Evolutionary conservation across 352 stramenopile species (phyloP), one percentile per base, ranked within the genome.

Genomic region (Pythium aquatile): DNA sequence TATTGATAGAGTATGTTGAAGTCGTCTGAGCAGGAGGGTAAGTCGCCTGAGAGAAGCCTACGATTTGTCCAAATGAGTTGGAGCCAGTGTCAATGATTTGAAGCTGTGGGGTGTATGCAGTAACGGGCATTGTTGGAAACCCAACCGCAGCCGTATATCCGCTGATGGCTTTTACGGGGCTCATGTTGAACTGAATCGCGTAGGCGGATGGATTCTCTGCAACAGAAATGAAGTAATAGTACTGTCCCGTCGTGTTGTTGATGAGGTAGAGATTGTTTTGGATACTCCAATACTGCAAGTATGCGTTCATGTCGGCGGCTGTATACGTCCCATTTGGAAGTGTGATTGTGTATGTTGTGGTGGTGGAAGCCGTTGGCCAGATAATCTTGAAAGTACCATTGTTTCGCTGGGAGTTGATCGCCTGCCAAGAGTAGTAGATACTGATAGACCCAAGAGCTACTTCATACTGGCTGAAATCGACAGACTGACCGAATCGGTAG

Each of bases 261-360:
- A 39, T 66, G 3, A 66, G 42, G 59, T 72, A 72, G 1, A 72
- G 32, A 35, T 68, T 68, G n/a, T 72, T 72, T 37, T 72, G 66
- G 35, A 72, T 72, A 20, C 37, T 58, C 49, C 40, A 72, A 61
- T 68, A 72, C 55, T 72, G 66, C 17, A 72, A 40, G 30, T 72
- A 72, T 1, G 40, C 47, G 29, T 72, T 72, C 49, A 72, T 66
- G 54, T 72, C 66, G 13, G 4, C 20, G 1, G 66, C 66, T n/a
- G 47, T 49, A 46, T 72, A 72, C 37, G 66, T 72, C 1, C 66
- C 60, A 59, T 72, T 39, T 20, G 66, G 66, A 0, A 72, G 46
- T 1, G 60, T 72, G 28, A 72, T 63, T n/a, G 60, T 65, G 24
- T 60, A 72, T 51, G 66, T 72, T 0, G 55, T 65, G 13, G 66